Evolutionary conservation across 306 rosid genomes (phyloP).

Genomic region (Pyrus betulifolia): DNA sequence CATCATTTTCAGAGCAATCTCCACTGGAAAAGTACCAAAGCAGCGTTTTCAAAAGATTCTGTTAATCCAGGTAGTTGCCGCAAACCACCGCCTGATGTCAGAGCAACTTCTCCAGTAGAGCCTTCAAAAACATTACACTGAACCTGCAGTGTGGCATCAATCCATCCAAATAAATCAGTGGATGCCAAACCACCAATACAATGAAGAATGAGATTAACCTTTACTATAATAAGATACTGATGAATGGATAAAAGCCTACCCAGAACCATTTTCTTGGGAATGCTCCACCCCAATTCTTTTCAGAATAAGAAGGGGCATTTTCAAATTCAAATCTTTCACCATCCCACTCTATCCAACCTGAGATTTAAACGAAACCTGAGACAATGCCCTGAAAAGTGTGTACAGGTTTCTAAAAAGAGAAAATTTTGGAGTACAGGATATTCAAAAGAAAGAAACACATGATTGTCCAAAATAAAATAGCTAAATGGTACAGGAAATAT

Average conservation of each 20-base stretch:
- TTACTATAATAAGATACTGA: constrained; percentile 6
- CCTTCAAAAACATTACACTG: constrained; percentile 92
- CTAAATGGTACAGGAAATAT: background rate
- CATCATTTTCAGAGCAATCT: constrained; percentile 5
- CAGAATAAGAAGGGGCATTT: constrained; percentile 88
- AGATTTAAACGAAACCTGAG: constrained; percentile 36
- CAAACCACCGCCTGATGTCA: constrained; percentile 80
- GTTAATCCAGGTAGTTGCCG: constrained; percentile 75
- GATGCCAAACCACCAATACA: background rate
- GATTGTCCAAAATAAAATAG: background rate
- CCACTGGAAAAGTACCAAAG: constrained; percentile 49
- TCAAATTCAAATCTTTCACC: constrained; percentile 85
- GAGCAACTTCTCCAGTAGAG: constrained; percentile 69
- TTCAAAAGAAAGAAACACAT: background rate
- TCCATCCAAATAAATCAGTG: constrained; percentile 6
- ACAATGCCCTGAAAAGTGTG: constrained; percentile 11
- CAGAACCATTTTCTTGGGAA: constrained; percentile 99
- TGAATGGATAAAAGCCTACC: constrained; percentile 47
- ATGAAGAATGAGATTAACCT: background rate
- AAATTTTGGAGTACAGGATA: background rate
- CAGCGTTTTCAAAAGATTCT: constrained; percentile 71
- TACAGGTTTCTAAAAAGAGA: background rate
- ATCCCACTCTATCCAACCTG: constrained; percentile 99
- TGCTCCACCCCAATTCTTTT: constrained; percentile 97
- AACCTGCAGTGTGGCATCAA: constrained; percentile 44